phyloP scores from a whole-genome alignment of 345 rosid species.

The Heritiera littoralis region DNA sequence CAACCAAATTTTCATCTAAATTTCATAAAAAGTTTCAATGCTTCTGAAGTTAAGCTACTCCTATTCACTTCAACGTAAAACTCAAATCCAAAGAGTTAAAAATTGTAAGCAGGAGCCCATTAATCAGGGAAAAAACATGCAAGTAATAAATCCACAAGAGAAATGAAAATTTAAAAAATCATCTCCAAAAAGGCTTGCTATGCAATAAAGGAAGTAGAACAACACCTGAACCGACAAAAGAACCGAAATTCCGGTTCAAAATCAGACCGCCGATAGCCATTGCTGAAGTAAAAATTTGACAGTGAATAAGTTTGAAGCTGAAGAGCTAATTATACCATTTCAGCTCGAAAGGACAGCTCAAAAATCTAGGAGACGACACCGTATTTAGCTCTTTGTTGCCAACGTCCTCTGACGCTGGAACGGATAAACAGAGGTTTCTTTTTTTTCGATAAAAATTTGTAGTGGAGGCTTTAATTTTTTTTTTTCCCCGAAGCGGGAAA shows the following conservation, averaged over 20 bases:
- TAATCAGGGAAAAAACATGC: background rate
- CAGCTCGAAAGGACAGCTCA: slow-evolving; percentile 24
- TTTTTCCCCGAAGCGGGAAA: slow-evolving; percentile 56
- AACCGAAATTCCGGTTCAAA: slow-evolving; percentile 62
- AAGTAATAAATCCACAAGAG: background rate
- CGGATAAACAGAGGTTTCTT: slow-evolving; percentile 35
- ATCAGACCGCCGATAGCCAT: slow-evolving; percentile 85
- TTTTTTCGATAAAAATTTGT: background rate
- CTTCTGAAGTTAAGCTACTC: background rate
- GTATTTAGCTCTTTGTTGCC: background rate
- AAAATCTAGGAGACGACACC: background rate
- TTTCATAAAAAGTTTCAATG: background rate
- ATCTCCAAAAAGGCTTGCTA: background rate
- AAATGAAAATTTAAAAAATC: background rate
- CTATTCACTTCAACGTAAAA: background rate
- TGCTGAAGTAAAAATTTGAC: slow-evolving; percentile 15
- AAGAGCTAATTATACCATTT: slow-evolving; percentile 32
- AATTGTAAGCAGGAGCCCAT: background rate
- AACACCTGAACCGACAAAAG: slow-evolving; percentile 63
- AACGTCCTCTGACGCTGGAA: slow-evolving; percentile 12
- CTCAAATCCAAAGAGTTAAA: background rate
- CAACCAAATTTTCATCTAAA: slow-evolving; percentile 7
- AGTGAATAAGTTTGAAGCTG: slow-evolving; percentile 25
- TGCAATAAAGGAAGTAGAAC: background rate
- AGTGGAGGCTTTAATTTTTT: background rate